Evolutionary conservation across 2,329 filamentous ascomycete genomes (phyloP), one percentile per base, ranked within the genome.

Genomic region (Penicillium decumbens): DNA sequence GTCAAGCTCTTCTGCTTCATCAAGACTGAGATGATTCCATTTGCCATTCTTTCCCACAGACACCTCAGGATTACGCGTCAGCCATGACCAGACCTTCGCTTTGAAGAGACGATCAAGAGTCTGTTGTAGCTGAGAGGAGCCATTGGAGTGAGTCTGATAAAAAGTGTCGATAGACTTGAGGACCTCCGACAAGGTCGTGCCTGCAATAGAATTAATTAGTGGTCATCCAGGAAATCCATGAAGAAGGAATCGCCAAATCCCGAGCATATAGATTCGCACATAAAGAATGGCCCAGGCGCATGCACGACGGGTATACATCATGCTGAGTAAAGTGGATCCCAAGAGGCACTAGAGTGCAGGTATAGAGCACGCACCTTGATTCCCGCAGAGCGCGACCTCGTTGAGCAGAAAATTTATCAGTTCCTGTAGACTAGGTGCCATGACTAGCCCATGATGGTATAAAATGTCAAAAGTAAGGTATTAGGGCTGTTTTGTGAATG

Each of bases 321-420:
- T 48, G 32, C 53, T 46, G 46, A 52, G 27, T 49, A 58, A 56
- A 61, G 54, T 56, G 60, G 56, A 54, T 61, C 55, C 55, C 57
- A 18, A 23, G 18, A 37, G 33, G 33, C 33, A 20, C 33, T 37
- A 20, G 18, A 37, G 18, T 6, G 33, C 33, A 35, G 46, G 49
- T 30, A 43, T 20, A 51, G 49, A 54, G 44, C 47, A 72, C 78
- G 60, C 71, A 83, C 81, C 82, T 74, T 77, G 72, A 45, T 74
- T 73, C 55, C 81, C 80, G 56, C 75, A 76, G 41, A 83, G 72
- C 23, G 81, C 81, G 64, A 84, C 77, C 65, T 82, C 77, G 51
- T 77, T 75, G 41, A 84, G 70, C 48, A 84, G 62, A 66, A 75
- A 79, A 61, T 82, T 75, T 53, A 84, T 73, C 56, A 85, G 67